Base-by-base conservation (phyloP, 306 rosid genomes). In the Cotoneaster glaucophyllus region DNA sequence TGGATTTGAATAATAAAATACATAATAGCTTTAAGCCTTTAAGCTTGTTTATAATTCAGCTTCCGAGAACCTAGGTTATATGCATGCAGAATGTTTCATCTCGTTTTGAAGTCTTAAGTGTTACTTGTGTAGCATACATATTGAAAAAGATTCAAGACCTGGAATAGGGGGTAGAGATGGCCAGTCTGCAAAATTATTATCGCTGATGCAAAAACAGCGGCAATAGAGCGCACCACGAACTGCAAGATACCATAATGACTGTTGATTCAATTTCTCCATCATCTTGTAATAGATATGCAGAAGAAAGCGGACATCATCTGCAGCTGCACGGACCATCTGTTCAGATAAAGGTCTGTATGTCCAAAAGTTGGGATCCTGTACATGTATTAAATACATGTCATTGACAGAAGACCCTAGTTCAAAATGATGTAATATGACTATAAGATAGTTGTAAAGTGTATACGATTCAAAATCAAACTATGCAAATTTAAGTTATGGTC, bases 221-320 rank as follows among this genome's bases (percentile, higher is more conserved):
- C 97, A 92, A 78, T 92, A 90, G 82, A 95, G 88, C 37, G 97
- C 93, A 83, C 99, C 99, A 39, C 97, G 99, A 79, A 95, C 92
- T 50, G 89, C 87, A 71, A 95, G 99, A 86, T 84, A 79, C 99
- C 98, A 92, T 59, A 92, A 76, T 62, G 98, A 86, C 71, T 80
- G 79, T 59, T 87, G 92, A 78, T 72, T 96, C 79, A 92, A 66
- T 85, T 90, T 96, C 78, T 75, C 90, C 96, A 89, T 92, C 96
- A 96, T 90, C 86, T 76, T 93, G 84, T 86, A 89, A 84, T 96
- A 89, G 73, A 96, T 85, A 88, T 84, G 87, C 62, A 86, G 98
- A 77, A 96, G 99, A 83, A 92, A 96, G 77, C 99, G 98, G 67
- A 96, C 99, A 80, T 96, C 97, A 82, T 90, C 99, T 52, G 99